Evolutionary conservation across 192 early-diverging fungal genomes (phyloP).

Genomic region (Coemansia sp.): DNA sequence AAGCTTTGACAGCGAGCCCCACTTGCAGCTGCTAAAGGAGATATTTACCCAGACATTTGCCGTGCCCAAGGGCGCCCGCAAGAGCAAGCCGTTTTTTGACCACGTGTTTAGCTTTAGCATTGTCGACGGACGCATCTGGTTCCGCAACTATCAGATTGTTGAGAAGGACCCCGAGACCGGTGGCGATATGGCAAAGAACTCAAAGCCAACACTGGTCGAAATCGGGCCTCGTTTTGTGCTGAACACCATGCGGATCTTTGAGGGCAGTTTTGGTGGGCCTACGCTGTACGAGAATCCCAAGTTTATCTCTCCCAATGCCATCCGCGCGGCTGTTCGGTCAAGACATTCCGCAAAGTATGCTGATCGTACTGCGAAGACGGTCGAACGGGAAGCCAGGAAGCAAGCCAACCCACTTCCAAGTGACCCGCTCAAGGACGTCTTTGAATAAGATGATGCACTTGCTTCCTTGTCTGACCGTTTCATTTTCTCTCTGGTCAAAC

Average conservation of each 20-base stretch:
- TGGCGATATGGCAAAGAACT: conserved; percentile 57
- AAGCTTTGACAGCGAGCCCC: conserved; percentile 83
- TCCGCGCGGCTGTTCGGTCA: conserved; percentile 39
- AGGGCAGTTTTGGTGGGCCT: conserved; percentile 89
- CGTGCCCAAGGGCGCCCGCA: conserved; percentile 80
- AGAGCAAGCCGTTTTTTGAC: conserved; percentile 96
- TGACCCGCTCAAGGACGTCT: conserved; percentile 53
- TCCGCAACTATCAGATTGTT: conserved; percentile 94
- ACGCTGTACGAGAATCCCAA: conserved; percentile 89
- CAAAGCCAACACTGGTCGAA: conserved; percentile 82
- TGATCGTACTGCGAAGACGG: conserved; percentile 17
- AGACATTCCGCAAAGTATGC: conserved; percentile 42
- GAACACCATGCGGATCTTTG: conserved; percentile 90
- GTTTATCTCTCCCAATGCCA: conserved; percentile 73
- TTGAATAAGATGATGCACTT: conserved; percentile 14
- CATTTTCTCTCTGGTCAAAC: not conserved
- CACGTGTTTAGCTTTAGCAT: conserved; percentile 89
- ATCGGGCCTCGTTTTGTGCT: conserved; percentile 97
- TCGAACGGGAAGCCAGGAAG: conserved; percentile 30
- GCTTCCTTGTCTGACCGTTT: not conserved
- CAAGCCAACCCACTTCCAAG: conserved; percentile 38
- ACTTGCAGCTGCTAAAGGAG: conserved; percentile 89
- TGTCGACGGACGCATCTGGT: conserved; percentile 88
- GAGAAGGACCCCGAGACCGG: conserved; percentile 65
- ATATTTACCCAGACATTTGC: conserved; percentile 90